These are phyloP conservation scores for Syncephalastrum racemosum DNA, from an alignment of 371 early-diverging fungal genomes.

Conservation along the genomic window DNA sequence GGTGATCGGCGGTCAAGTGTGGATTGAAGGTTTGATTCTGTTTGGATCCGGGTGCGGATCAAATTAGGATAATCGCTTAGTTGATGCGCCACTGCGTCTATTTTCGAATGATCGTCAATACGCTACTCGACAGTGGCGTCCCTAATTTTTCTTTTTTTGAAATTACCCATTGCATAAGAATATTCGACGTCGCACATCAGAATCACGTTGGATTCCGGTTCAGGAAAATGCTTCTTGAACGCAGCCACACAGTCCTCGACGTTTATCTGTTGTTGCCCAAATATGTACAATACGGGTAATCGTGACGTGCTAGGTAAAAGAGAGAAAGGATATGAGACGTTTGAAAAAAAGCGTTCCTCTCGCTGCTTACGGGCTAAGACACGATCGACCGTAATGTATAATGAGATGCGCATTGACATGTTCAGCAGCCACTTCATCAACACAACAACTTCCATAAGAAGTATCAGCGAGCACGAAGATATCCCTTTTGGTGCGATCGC, in stretches of 20 bases:
- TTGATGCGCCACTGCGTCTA: constrained; percentile 13
- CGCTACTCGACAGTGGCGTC: background rate
- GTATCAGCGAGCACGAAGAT: constrained; percentile 90
- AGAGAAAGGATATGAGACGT: background rate
- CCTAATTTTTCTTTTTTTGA: constrained; percentile 1
- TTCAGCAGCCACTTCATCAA: constrained; percentile 93
- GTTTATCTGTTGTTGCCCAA: constrained; percentile 75
- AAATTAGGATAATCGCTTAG: constrained; percentile 32
- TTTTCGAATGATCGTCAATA: background rate
- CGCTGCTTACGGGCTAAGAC: constrained; percentile 75
- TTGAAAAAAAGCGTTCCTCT: background rate
- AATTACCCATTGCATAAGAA: constrained; percentile 58
- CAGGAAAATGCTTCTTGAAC: constrained; percentile 43
- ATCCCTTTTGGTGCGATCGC: constrained; percentile 39
- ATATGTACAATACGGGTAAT: constrained; percentile 84
- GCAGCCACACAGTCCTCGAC: constrained; percentile 46
- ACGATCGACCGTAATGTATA: constrained; percentile 92
- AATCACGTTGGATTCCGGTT: constrained; percentile 51
- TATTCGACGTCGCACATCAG: constrained; percentile 79
- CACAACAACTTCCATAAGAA: constrained; percentile 95
- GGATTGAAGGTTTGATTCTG: constrained; percentile 46
- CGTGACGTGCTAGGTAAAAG: constrained; percentile 64
- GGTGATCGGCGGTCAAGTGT: constrained; percentile 7
- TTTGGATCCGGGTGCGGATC: constrained; percentile 53
- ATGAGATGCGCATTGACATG: constrained; percentile 83